Evolutionary conservation across 106 monocot species (phyloP), one percentile per base, ranked within the genome.

Genomic region (Posidonia australis): DNA sequence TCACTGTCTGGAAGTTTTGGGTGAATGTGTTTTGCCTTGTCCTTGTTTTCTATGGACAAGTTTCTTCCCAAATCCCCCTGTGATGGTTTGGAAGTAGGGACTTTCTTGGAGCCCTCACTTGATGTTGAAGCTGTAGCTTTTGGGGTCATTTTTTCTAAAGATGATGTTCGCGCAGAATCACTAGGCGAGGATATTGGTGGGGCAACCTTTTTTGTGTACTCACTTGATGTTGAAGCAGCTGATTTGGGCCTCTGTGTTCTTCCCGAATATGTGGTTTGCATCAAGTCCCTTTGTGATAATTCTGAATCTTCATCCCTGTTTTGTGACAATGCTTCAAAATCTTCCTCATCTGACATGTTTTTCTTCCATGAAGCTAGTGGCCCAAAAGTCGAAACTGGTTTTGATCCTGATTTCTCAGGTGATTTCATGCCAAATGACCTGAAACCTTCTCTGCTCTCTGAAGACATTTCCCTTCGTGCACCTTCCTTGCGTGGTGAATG

Each of bases 1-100:
- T 64, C 63, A 24, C 18, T 44, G 44, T 64, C 63, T 64, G 63
- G 63, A 16, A 64, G 63, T 47, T 64, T 64, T 45, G 46, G 63
- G 25, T 64, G 63, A 3, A 26, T 26, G 44, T 46, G 46, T 14
- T 13, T n/a, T 49, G 48, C 17, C 48, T 2, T 49, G 5, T 49
- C 48, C 2, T 49, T 49, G 48, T n/a, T 49, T 49, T 55, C 55
- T 25, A 55, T n/a, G 3, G 55, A 55, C 55, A 21, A 25, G 23
- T 55, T 55, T 24, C 55, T 13, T 14, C 13, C 48, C 10, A 49
- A 16, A 2, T 49, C n/a, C 1, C 48, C n/a, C n/a, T 14, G 17
- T 49, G 48, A 49, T n/a, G n/a, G n/a, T n/a, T n/a, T n/a, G n/a
- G n/a, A n/a, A n/a, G n/a, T n/a, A n/a, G n/a, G n/a, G n/a, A n/a